Base-by-base conservation (phyloP, 768 basidiomycete species). In the Pulveroboletus sp. region DNA sequence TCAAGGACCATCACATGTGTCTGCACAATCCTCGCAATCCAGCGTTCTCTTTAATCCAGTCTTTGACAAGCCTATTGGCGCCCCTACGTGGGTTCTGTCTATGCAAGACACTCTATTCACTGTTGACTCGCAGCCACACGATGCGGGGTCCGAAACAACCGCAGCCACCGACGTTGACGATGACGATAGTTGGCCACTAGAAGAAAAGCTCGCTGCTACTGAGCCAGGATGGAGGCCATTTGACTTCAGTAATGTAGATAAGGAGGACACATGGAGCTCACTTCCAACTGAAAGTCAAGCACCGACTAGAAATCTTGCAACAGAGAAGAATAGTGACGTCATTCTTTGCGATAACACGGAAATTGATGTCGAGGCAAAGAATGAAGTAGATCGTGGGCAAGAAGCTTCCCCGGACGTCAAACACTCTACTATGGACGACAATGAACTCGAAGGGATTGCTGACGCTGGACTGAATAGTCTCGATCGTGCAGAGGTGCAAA, bases 221-320 rank as follows among this genome's bases (percentile, higher is more conserved):
- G 72, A 78, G 32, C 76, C 68, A 48, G 70, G 76, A 51, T 89
- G 87, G 87, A 78, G 78, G 14, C 72, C 76, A 40, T 83, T 82
- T 56, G 78, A 76, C 27, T 68, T 71, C 43, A 74, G 67, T 48
- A 63, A 66, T 21, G 67, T 72, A 8, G 86, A 87, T 41, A 86
- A 88, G 57, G 85, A 80, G 54, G 76, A 82, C 67, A 86, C 86
- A 15, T 89, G 87, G 87, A 87, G 83, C 56, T 83, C 84, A 15
- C 60, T 76, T 46, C 83, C 81, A 18, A 82, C 82, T 14, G 74
- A 80, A 54, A 83, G 78, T 57, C 80, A 80, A 56, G 68, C 56
- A 12, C 57, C 57, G 9, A 68, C 65, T 7, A 55, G 65, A 44
- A 63, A 39, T 21, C 51, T 68, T 18, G 50, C 53, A 6, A 21